A percentile compares a stretch with the other conserved stretches of the same genome.
phyloP scores from a whole-genome alignment of 768 basidiomycete species.

The Fibroporia radiculosa region DNA sequence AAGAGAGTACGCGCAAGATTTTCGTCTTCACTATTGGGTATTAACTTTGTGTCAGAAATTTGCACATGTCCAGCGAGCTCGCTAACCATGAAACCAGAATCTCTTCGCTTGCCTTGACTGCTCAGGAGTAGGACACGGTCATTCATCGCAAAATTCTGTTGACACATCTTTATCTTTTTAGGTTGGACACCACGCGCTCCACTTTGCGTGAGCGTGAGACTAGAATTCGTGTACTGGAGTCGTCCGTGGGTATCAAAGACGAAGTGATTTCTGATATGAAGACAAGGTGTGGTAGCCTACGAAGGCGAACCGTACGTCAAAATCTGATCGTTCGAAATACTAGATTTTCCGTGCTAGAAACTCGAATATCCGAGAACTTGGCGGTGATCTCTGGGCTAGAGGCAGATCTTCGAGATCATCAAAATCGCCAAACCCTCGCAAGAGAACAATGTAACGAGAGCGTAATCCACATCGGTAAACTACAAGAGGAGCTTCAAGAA shows the following conservation, averaged over 20 bases:
- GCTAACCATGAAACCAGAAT: constrained; percentile 5
- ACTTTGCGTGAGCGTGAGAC: not conserved
- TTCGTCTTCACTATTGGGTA: not conserved
- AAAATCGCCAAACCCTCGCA: constrained; percentile 7
- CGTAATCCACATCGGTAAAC: not conserved
- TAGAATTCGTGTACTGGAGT: constrained; percentile 3
- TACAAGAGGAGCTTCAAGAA: not conserved
- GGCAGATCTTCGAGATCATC: constrained; percentile 5
- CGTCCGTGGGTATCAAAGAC: not conserved
- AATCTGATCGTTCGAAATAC: not conserved
- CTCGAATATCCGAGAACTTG: not conserved
- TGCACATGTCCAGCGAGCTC: not conserved
- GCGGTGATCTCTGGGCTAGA: constrained; percentile 4
- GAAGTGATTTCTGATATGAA: constrained; percentile 4
- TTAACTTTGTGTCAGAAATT: not conserved
- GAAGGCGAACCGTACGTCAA: no score
- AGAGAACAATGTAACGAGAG: not conserved
- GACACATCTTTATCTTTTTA: not conserved
- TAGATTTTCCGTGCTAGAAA: not conserved
- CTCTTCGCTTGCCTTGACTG: not conserved
- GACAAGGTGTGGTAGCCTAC: constrained; percentile 1
- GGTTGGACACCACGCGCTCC: not conserved
- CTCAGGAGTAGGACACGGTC: constrained; percentile 9
- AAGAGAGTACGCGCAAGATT: constrained; percentile 8
- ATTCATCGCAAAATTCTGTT: not conserved